Evolutionary conservation across 352 stramenopile species (phyloP).

Genomic region (Pelagophyceae sp.): DNA sequence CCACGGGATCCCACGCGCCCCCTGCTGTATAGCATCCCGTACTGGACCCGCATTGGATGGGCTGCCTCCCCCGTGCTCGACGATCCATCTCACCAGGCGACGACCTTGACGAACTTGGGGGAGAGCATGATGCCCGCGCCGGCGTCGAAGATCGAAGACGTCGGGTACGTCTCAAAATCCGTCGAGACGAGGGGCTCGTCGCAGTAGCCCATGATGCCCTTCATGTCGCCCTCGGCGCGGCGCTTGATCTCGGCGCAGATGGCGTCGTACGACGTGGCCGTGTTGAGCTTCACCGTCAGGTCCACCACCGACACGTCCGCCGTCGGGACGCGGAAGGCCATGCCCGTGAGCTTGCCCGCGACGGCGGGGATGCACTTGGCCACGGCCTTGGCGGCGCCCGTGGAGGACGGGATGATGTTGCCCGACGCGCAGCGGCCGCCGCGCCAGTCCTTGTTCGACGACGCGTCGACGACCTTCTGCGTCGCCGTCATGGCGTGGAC

Average conservation of each 20-base stretch:
- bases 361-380: constrained; percentile 96
- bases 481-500: constrained; percentile 96
- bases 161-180: constrained; percentile 90
- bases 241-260: constrained; percentile 91
- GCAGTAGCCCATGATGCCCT: constrained; percentile 95
- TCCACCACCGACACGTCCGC: constrained; percentile 96
- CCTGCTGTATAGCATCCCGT: no score
- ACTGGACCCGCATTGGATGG: no score
- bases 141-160: constrained; percentile 95
- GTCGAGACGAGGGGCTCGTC: constrained; percentile 91
- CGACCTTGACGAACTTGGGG: constrained; percentile 95
- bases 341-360: constrained; percentile 93
- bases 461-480: constrained; percentile 92
- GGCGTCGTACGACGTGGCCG: constrained; percentile 89
- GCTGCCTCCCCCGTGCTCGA: no score
- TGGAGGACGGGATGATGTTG: constrained; percentile 98
- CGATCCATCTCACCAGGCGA: no score
- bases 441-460: constrained; percentile 96
- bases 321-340: constrained; percentile 95
- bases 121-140: constrained; percentile 92
- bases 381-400: constrained; percentile 94
- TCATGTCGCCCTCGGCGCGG: constrained; percentile 81
- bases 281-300: constrained; percentile 81
- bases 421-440: constrained; percentile 86
- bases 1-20: no score